Evolutionary conservation across 2,329 filamentous ascomycete species (phyloP).

Genomic region (Neonectria ditissima): DNA sequence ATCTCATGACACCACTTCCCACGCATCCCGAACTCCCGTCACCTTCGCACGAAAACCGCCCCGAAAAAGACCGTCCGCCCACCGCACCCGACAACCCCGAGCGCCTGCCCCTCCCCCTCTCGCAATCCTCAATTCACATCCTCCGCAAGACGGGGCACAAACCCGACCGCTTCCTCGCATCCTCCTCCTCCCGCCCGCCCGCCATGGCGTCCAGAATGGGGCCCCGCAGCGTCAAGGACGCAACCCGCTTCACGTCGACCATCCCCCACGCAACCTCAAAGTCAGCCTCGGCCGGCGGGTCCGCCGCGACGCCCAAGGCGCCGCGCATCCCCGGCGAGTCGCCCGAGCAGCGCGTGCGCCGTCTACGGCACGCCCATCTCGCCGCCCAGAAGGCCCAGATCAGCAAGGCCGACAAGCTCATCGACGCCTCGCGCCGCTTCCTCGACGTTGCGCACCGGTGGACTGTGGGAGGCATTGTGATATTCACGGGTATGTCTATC

Average conservation of each 20-base stretch:
- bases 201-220: constrained; percentile 58
- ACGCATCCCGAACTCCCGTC: constrained; percentile 39
- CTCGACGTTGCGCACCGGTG: constrained; percentile 68
- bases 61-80: constrained; percentile 27
- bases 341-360: constrained; percentile 75
- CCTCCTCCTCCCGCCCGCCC: background rate
- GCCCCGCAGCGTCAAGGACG: constrained; percentile 80
- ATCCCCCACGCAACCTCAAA: constrained; percentile 75
- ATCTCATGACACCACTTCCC: constrained; percentile 53
- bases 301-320: constrained; percentile 48
- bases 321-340: constrained; percentile 65
- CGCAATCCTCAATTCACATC: constrained; percentile 9
- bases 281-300: constrained; percentile 55
- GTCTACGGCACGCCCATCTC: constrained; percentile 75
- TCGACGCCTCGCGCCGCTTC: constrained; percentile 61
- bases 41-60: constrained; percentile 26
- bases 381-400: constrained; percentile 71
- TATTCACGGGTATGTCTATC: constrained; percentile 65
- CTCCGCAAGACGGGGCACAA: background rate
- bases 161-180: background rate
- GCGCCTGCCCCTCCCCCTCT: too few species aligned
- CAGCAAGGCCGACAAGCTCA: constrained; percentile 63
- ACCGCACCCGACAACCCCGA: constrained; percentile 8
- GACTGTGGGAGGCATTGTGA: constrained; percentile 66
- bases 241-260: constrained; percentile 74